Conservation (phyloP, 2,329 filamentous ascomycete species). For the Rutstroemia sydowiana region DNA sequence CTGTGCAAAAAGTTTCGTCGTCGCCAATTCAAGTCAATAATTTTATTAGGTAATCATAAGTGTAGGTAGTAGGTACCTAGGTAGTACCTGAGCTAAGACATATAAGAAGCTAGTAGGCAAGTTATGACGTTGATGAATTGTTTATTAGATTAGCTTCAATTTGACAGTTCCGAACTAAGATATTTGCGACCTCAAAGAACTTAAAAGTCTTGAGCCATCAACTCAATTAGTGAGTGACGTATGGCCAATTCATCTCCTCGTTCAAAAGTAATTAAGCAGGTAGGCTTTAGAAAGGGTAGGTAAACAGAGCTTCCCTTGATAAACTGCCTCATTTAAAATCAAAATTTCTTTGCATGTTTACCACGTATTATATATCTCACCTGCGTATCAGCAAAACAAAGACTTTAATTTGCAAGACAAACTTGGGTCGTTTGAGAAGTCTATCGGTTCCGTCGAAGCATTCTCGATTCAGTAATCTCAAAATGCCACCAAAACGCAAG, state of each 20-base stretch:
- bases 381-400: not conserved
- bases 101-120: too few species aligned
- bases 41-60: too few species aligned
- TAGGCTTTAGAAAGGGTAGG: slow-evolving; percentile 1
- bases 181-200: too few species aligned
- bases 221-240: too few species aligned
- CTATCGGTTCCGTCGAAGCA: not conserved
- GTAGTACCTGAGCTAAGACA: too few species aligned
- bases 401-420: not conserved
- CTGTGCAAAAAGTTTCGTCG: too few species aligned
- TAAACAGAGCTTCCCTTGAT: not conserved
- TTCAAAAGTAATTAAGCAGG: not conserved
- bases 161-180: too few species aligned
- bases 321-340: not conserved
- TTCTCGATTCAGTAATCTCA: not conserved
- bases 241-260: not conserved
- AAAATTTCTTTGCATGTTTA: slow-evolving; percentile 4
- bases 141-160: too few species aligned
- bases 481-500: slow-evolving; percentile 27
- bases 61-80: too few species aligned
- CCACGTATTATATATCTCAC: not conserved
- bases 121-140: too few species aligned
- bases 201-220: too few species aligned
- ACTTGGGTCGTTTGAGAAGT: not conserved
- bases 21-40: too few species aligned